Base-by-base conservation (phyloP, 106 monocot species). In the Chionographis japonica region DNA sequence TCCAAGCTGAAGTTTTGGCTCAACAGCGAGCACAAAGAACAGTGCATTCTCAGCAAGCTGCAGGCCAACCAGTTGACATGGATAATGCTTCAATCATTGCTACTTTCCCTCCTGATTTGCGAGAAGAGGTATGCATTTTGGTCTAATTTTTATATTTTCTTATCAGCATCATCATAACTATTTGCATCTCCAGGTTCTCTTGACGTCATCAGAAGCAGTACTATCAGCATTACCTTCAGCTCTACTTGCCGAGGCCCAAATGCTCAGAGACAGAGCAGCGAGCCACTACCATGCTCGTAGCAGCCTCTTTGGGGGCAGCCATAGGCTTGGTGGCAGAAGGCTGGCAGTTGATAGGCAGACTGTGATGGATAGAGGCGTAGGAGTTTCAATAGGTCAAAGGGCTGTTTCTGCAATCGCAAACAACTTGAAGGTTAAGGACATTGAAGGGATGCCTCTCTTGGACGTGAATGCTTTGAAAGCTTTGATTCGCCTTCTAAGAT, bases 61-160 rank as follows among this genome's bases (percentile, higher is more conserved):
- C 72, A 66, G 86, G 86, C 3, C 84, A 84, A 53, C 81, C 90
- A 51, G 90, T 84, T 65, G 90, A 90, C 38, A 90, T 90, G 90
- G 90, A 90, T 74, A 86, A 80, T 81, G 90, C 86, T 67, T 90
- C 90, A 40, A 90, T 90, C 68, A 83, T 90, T 58, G 90, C 90
- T 67, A 90, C 90, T 67, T 90, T 90, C 53, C 84, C 90, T 56
- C 84, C 90, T 52, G 90, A 90, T 52, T 49, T 90, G 4, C 83
- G 90, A 56, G 86, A 90, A 81, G 90, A 90, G 81, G 85, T 85
- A 54, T 46, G 11, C 12, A 27, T 52, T 4, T 58, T 58, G 55
- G 16, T 17, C 62, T 39, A 42, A 49, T 19, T 72, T 9, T 54
- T 41, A 53, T 66, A 43, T 37, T 54, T 68, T 56, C 7, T 0